A percentile compares a stretch with the other conserved stretches of the same genome.
These are phyloP conservation scores for Phytophthora macrochlamydospora DNA, from an alignment of 352 stramenopile genomes.

Conservation along the genomic window DNA sequence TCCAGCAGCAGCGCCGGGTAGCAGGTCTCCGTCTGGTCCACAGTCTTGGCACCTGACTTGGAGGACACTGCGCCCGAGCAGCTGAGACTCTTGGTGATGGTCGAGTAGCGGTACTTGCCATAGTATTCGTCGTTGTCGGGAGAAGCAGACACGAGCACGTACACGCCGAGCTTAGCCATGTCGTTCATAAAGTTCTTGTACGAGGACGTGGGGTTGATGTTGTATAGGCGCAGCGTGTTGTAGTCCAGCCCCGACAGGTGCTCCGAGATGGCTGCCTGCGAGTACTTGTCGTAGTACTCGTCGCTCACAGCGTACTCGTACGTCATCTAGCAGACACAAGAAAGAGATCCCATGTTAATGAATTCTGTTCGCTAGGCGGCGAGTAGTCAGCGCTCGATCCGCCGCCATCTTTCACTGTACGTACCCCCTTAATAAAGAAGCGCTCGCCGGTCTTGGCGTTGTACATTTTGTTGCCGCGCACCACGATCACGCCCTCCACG, in stretches of 20 bases:
- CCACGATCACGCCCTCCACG: constrained; percentile 63
- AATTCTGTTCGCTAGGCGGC: no score
- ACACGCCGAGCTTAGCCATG: constrained; percentile 78
- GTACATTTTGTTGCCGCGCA: constrained; percentile 90
- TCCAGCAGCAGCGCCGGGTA: constrained; percentile 85
- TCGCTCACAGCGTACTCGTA: constrained; percentile 90
- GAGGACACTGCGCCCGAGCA: constrained; percentile 51
- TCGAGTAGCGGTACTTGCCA: constrained; percentile 85
- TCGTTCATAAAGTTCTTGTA: constrained; percentile 88
- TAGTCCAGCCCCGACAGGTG: constrained; percentile 78
- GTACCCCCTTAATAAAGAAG: constrained; percentile 88
- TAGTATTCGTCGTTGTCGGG: constrained; percentile 87
- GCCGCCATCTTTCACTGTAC: constrained; percentile 32
- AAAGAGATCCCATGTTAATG: constrained; percentile 1
- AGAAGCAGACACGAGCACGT: constrained; percentile 81
- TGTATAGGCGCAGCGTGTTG: constrained; percentile 89
- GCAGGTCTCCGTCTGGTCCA: constrained; percentile 78
- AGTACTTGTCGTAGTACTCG: constrained; percentile 86
- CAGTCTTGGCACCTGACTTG: constrained; percentile 46
- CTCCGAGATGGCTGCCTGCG: constrained; percentile 66
- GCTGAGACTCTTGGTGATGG: constrained; percentile 70
- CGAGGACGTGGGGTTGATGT: constrained; percentile 84
- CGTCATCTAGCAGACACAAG: constrained; percentile 57
- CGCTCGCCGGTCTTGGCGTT: constrained; percentile 80
- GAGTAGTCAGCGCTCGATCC: constrained; percentile 1